Evolutionary conservation across 2,329 filamentous ascomycete genomes (phyloP).

Genomic region (Nannizziopsis barbatae): DNA sequence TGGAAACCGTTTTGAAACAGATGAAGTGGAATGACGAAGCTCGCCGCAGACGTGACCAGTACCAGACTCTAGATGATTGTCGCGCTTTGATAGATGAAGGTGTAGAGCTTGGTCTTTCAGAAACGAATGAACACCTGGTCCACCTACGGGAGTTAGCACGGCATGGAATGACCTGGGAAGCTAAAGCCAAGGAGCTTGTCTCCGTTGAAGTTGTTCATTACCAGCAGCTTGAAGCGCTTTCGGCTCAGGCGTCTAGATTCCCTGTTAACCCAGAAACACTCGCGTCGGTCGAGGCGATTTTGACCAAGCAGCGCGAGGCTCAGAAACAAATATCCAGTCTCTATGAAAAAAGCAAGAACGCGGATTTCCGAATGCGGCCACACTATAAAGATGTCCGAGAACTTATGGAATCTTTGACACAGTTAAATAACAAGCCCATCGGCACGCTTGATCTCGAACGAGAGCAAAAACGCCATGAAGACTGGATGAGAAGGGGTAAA

Average conservation of each 20-base stretch:
- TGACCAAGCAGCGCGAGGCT: slow-evolving; percentile 91
- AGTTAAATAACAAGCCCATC: slow-evolving; percentile 81
- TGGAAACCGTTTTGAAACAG: slow-evolving; percentile 71
- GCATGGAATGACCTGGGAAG: slow-evolving; percentile 78
- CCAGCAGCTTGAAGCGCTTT: slow-evolving; percentile 84
- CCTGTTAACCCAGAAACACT: slow-evolving; percentile 76
- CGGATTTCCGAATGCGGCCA: slow-evolving; percentile 67
- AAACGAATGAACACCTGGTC: slow-evolving; percentile 67
- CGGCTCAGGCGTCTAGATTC: slow-evolving; percentile 65
- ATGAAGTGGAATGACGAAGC: slow-evolving; percentile 81
- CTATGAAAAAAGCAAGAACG: slow-evolving; percentile 63
- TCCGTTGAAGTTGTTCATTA: slow-evolving; percentile 86
- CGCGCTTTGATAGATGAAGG: slow-evolving; percentile 67
- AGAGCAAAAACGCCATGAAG: slow-evolving; percentile 87
- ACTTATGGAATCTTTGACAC: slow-evolving; percentile 73
- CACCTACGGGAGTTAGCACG: slow-evolving; percentile 65
- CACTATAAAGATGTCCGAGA: slow-evolving; percentile 84
- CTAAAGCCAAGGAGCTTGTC: slow-evolving; percentile 85
- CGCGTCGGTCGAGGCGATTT: slow-evolving; percentile 72
- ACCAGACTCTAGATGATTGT: slow-evolving; percentile 67
- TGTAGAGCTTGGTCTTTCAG: slow-evolving; percentile 62
- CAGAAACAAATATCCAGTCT: slow-evolving; percentile 78
- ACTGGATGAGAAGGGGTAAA: slow-evolving; percentile 98
- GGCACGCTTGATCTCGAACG: slow-evolving; percentile 89
- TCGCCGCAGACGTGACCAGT: slow-evolving; percentile 51